Evolutionary conservation across 176 grass and related monocot species (phyloP).

Genomic region (Tillandsia leiboldiana): DNA sequence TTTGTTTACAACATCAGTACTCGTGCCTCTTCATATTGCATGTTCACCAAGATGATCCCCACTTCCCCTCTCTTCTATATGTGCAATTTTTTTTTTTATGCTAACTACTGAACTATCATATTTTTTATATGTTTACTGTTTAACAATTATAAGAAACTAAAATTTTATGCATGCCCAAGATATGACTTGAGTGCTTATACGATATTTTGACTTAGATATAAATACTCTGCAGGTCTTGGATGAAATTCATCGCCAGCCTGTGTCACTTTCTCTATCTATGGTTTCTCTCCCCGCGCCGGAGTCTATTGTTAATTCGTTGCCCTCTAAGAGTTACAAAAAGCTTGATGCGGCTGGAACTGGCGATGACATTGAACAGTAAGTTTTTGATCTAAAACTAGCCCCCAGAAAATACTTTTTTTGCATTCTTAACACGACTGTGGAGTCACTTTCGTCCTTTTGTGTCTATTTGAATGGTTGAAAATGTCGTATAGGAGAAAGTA

Average conservation of each 20-base stretch:
- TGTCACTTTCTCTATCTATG: constrained; percentile 70
- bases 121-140: too few relatives aligned
- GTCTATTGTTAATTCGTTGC: constrained; percentile 78
- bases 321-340: constrained; percentile 77
- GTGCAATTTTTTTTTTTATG: too few relatives aligned
- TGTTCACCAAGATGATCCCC: too few relatives aligned
- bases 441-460: background rate
- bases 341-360: constrained; percentile 34
- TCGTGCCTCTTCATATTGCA: too few relatives aligned
- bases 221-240: constrained; percentile 78
- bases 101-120: too few relatives aligned
- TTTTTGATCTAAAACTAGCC: constrained; percentile 1
- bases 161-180: background rate
- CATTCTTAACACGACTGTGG: background rate
- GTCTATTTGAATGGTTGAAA: too few relatives aligned
- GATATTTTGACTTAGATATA: too few relatives aligned
- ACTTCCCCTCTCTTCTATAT: too few relatives aligned
- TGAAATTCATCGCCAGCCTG: constrained; percentile 87
- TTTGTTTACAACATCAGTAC: too few relatives aligned
- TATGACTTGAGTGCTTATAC: background rate
- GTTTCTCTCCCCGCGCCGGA: constrained; percentile 71
- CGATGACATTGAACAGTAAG: constrained; percentile 93
- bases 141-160: too few relatives aligned
- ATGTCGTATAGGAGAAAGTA: background rate
- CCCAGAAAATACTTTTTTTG: background rate